Conservation (phyloP, 1,284 basidiomycete species). For the Athelia psychrophila region DNA sequence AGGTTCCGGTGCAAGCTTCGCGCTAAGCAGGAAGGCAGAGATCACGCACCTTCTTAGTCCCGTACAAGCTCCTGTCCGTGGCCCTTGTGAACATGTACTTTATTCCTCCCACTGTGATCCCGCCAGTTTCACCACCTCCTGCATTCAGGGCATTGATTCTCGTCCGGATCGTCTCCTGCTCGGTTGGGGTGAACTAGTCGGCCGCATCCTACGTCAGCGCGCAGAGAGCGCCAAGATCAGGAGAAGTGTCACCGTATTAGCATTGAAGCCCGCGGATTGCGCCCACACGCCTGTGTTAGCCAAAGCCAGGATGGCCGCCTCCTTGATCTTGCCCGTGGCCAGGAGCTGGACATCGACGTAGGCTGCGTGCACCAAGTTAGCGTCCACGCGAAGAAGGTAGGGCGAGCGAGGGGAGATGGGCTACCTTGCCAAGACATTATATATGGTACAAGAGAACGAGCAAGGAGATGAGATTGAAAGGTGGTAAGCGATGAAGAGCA, state of each 20-base stretch:
- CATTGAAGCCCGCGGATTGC: conserved; percentile 67
- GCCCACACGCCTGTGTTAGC: conserved; percentile 90
- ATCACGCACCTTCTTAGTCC: conserved; percentile 71
- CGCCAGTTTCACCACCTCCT: no score
- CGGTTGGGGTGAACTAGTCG: conserved; percentile 66
- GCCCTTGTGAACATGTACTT: conserved; percentile 82
- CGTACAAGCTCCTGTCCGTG: conserved; percentile 65
- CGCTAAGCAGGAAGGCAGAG: conserved; percentile 2
- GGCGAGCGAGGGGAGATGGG: conserved; percentile 3
- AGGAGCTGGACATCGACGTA: conserved; percentile 90
- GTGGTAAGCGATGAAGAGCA: no score
- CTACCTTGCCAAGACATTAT: conserved; percentile 55
- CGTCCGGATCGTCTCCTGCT: conserved; percentile 68
- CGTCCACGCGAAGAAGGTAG: conserved; percentile 1
- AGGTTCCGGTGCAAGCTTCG: conserved; percentile 5
- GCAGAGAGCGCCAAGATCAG: neutral
- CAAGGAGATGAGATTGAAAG: no score
- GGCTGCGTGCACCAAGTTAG: conserved; percentile 37
- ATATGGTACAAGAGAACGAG: neutral
- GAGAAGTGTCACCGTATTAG: conserved; percentile 44
- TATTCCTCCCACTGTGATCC: conserved; percentile 60
- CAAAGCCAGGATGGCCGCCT: conserved; percentile 82
- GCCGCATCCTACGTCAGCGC: conserved; percentile 4
- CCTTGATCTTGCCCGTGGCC: conserved; percentile 70
- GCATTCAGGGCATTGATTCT: conserved; percentile 48